Percentiles rank a stretch among this genome's conserved stretches.
These are phyloP conservation scores for Penstemon barbatus DNA, from an alignment of 257 asterid species.

Conservation along the genomic window DNA sequence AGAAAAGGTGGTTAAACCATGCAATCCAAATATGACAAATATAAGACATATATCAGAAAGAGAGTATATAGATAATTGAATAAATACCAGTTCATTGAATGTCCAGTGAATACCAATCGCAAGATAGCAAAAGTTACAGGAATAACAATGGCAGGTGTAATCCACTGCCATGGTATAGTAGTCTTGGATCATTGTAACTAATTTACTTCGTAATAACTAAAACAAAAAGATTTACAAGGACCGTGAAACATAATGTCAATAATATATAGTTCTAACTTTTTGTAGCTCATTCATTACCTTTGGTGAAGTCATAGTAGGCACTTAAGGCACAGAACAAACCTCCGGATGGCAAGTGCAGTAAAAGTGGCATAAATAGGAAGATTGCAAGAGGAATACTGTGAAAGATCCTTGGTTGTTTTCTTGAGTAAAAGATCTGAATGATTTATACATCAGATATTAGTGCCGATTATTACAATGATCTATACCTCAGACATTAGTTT, in stretches of 20 bases:
- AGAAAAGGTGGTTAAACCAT: slow-evolving; percentile 16
- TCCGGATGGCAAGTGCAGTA: slow-evolving; percentile 56
- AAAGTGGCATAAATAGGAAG: slow-evolving; percentile 77
- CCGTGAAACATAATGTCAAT: slow-evolving; percentile 13
- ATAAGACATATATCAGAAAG: slow-evolving; percentile 12
- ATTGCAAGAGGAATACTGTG: slow-evolving; percentile 80
- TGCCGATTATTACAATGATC: too few species aligned
- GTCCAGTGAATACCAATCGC: slow-evolving; percentile 64
- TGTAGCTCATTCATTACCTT: slow-evolving; percentile 54
- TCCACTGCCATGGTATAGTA: slow-evolving; percentile 68
- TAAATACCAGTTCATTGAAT: slow-evolving; percentile 85
- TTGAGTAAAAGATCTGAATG: slow-evolving; percentile 72
- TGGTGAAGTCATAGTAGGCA: slow-evolving; percentile 61
- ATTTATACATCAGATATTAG: too few species aligned
- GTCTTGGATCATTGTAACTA: slow-evolving; percentile 53
- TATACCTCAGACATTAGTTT: slow-evolving; percentile 25
- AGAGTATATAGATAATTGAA: slow-evolving; percentile 23
- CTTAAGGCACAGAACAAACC: slow-evolving; percentile 45
- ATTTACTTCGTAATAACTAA: slow-evolving; percentile 18
- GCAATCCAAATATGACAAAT: slow-evolving; percentile 3
- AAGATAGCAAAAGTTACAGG: slow-evolving; percentile 68
- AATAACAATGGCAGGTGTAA: slow-evolving; percentile 62
- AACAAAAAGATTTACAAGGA: slow-evolving; percentile 18
- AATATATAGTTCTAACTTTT: slow-evolving; percentile 19
- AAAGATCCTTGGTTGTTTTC: slow-evolving; percentile 62